A percentile compares a stretch with the other conserved stretches of the same genome.
phyloP scores from a whole-genome alignment of 352 stramenopile genomes.

The Pythium rishiriense region DNA sequence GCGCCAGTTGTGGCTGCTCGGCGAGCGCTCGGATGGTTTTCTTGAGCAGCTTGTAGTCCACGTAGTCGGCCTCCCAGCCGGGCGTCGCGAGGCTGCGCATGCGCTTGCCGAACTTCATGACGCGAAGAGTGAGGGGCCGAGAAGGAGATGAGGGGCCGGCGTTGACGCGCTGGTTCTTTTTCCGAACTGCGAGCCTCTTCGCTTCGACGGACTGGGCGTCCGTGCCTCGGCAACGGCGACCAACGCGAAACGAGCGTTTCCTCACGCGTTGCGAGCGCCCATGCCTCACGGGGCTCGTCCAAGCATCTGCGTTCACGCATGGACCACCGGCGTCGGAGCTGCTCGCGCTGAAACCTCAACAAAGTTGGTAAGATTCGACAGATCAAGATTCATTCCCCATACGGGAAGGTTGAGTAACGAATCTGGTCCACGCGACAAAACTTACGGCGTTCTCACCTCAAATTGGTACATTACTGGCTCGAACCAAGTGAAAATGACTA shows the following conservation, averaged over 20 bases:
- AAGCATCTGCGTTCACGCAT: not conserved
- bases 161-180: constrained; percentile 13
- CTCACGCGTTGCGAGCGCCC: not conserved
- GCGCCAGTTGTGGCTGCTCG: not conserved
- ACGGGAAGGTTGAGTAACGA: not conserved
- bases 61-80: constrained; percentile 65
- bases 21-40: constrained; percentile 49
- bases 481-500: not conserved
- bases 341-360: not conserved
- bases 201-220: not conserved
- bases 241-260: constrained; percentile 1
- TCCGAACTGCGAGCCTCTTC: constrained; percentile 13
- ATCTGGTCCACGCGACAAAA: constrained; percentile 1
- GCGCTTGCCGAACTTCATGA: constrained; percentile 86
- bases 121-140: not conserved
- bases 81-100: constrained; percentile 63
- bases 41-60: constrained; percentile 86
- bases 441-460: not conserved
- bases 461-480: not conserved
- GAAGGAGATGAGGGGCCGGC: not conserved
- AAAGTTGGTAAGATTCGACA: not conserved
- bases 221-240: not conserved
- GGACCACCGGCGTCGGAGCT: not conserved
- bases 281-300: not conserved
- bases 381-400: constrained; percentile 6